Conservation (phyloP, 331 rosid genomes). For the Spiraea crenata region DNA sequence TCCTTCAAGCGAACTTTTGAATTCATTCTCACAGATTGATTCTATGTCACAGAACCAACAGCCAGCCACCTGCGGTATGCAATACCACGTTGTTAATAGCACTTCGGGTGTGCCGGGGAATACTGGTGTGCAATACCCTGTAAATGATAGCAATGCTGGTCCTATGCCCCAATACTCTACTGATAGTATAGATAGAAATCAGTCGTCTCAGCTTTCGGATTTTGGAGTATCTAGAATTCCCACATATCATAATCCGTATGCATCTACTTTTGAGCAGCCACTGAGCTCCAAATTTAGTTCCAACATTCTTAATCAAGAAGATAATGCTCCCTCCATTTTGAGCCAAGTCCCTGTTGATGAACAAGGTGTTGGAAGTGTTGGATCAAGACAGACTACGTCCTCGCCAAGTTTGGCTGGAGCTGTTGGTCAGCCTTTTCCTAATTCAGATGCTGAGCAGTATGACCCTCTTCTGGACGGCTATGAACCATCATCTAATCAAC, state of each 20-base stretch:
- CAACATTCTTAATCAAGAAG: constrained; percentile 47
- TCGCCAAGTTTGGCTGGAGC: constrained; percentile 57
- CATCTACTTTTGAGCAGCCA: constrained; percentile 87
- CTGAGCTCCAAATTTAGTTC: constrained; percentile 63
- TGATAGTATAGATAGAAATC: constrained; percentile 49
- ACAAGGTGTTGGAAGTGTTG: constrained; percentile 48
- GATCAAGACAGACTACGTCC: constrained; percentile 50
- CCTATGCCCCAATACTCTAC: constrained; percentile 49
- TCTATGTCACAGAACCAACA: constrained; percentile 53
- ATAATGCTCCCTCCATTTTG: constrained; percentile 37
- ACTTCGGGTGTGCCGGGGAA: constrained; percentile 47
- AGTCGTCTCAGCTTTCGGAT: constrained; percentile 36
- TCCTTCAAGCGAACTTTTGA: constrained; percentile 42
- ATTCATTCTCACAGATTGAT: constrained; percentile 49
- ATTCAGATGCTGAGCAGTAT: constrained; percentile 67
- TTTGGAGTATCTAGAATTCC: constrained; percentile 63
- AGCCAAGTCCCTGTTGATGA: constrained; percentile 37
- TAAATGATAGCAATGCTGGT: constrained; percentile 44
- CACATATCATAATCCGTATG: constrained; percentile 76
- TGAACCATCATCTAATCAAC: constrained; percentile 59
- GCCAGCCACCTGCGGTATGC: constrained; percentile 37
- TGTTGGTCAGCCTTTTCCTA: constrained; percentile 44
- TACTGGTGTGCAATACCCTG: constrained; percentile 44
- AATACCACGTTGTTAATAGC: constrained; percentile 47
- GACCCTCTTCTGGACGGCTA: constrained; percentile 91